phyloP scores from a whole-genome alignment of 2,329 filamentous ascomycete species.

The Xylaria sp. region DNA sequence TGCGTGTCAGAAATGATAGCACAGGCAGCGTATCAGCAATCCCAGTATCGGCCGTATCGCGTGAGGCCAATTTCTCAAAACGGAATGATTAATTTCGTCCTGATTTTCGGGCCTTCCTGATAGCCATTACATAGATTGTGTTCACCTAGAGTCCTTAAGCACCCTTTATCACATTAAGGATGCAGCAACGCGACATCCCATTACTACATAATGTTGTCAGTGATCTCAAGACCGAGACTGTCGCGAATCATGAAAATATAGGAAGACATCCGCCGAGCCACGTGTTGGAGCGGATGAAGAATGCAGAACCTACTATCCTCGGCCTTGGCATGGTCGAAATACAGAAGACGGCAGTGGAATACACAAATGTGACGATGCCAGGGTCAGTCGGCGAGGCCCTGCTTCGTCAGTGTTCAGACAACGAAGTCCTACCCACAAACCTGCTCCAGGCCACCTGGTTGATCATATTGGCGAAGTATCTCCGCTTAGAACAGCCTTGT shows the following conservation, averaged over 20 bases:
- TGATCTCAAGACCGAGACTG: constrained; percentile 14
- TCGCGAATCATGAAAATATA: not conserved
- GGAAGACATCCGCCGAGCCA: not conserved
- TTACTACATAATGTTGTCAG: constrained; percentile 14
- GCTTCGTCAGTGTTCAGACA: constrained; percentile 4
- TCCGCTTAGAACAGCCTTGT: constrained; percentile 24
- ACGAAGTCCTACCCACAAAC: constrained; percentile 6
- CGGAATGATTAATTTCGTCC: not conserved
- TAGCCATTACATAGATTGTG: not conserved
- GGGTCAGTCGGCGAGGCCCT: constrained; percentile 3
- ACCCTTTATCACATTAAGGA: not conserved
- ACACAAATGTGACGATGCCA: constrained; percentile 7
- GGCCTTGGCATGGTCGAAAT: not conserved
- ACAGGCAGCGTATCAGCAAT: not conserved
- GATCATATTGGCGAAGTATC: constrained; percentile 20
- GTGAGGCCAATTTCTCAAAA: not conserved
- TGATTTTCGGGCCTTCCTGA: not conserved
- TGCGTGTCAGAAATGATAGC: too few species aligned
- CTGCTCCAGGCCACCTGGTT: constrained; percentile 20
- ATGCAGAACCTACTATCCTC: constrained; percentile 8
- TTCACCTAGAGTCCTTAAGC: not conserved
- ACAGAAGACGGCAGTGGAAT: constrained; percentile 1
- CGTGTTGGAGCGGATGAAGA: constrained; percentile 1
- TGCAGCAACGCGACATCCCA: constrained; percentile 7
- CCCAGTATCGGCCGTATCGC: not conserved